Evolutionary conservation across 106 monocot genomes (phyloP), one percentile per base, ranked within the genome.

Genomic region (Agapanthus africanus): DNA sequence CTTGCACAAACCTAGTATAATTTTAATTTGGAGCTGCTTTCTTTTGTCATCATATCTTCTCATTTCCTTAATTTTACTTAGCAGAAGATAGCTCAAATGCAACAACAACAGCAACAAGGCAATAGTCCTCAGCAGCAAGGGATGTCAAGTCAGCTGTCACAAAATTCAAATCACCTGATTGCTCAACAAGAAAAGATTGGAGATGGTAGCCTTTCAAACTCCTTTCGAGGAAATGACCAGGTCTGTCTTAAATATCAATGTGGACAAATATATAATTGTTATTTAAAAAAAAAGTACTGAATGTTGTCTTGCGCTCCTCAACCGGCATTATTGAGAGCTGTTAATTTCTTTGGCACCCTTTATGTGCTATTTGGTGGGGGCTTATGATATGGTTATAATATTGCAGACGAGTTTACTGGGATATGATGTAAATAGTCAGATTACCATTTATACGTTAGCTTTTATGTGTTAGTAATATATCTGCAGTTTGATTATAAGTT

Each of bases 11-110:
- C n/a, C n/a, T n/a, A n/a, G n/a, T n/a, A n/a, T 44, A 44, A 44
- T 44, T 44, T 44, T 59, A 27, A 31, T 59, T 27, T 11, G 9
- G 7, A 27, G 23, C 57, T 28, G 0, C 25, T 15, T 28, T 19
- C 19, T 23, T 14, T 30, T 28, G n/a, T 57, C 31, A 18, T 57
- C 14, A 57, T 57, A n/a, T 61, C 2, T 61, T 61, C 41, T 74
- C 63, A 63, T 37, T 40, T 32, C 38, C 39, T 59, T 72, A 30
- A n/a, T 77, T 61, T 31, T 87, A 16, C 77, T 69, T 75, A 74
- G 82, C 79, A 85, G 88, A 93, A 79, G 70, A 83, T 93, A 79
- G 85, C 85, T 73, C 88, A 85, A 73, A 51, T 88, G 25, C 82
- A 85, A 47, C 75, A 87, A 50, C 90, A 90, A 36, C 83, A 83